Conservation (phyloP, 2,329 filamentous ascomycete species). For the Macroventuria anomochaeta region DNA sequence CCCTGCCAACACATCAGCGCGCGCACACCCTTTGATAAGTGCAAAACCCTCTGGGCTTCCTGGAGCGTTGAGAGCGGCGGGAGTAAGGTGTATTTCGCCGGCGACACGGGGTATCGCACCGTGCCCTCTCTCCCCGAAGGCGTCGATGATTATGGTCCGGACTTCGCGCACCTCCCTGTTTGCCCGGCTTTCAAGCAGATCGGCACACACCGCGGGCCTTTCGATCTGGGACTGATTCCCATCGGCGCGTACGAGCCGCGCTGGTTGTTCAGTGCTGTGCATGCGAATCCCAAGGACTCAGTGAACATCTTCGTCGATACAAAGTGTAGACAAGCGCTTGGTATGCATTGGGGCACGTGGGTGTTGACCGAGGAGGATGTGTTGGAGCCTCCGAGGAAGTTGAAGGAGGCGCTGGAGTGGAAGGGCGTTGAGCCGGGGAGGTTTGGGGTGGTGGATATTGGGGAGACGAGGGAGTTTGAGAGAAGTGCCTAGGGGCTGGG, state of each 20-base stretch:
- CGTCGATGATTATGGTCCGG: constrained; percentile 74
- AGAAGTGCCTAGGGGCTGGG: too few relatives aligned
- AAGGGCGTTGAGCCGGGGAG: constrained; percentile 78
- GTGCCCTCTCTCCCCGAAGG: constrained; percentile 69
- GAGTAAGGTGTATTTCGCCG: constrained; percentile 83
- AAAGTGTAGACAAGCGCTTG: constrained; percentile 76
- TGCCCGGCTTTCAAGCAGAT: constrained; percentile 89
- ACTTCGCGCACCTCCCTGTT: constrained; percentile 67
- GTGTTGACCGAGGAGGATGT: constrained; percentile 85
- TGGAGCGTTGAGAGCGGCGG: constrained; percentile 79
- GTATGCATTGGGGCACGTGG: constrained; percentile 92
- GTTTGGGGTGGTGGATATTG: constrained; percentile 82
- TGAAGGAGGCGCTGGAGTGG: constrained; percentile 73
- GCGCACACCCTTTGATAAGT: constrained; percentile 71
- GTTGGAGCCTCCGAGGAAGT: constrained; percentile 75
- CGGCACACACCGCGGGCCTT: constrained; percentile 78
- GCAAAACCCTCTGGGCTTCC: constrained; percentile 83
- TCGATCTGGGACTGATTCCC: constrained; percentile 89
- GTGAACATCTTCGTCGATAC: constrained; percentile 92
- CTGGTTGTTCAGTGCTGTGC: constrained; percentile 77
- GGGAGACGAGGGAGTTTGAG: not conserved
- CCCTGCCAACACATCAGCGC: constrained; percentile 85
- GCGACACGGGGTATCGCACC: constrained; percentile 87
- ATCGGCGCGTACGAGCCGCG: constrained; percentile 87
- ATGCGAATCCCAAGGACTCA: constrained; percentile 84